A percentile compares a stretch with the other conserved stretches of the same genome.
Evolutionary conservation across 805 yeast genomes (phyloP).

Genomic region (Kregervanrija pseudodelftensis): DNA sequence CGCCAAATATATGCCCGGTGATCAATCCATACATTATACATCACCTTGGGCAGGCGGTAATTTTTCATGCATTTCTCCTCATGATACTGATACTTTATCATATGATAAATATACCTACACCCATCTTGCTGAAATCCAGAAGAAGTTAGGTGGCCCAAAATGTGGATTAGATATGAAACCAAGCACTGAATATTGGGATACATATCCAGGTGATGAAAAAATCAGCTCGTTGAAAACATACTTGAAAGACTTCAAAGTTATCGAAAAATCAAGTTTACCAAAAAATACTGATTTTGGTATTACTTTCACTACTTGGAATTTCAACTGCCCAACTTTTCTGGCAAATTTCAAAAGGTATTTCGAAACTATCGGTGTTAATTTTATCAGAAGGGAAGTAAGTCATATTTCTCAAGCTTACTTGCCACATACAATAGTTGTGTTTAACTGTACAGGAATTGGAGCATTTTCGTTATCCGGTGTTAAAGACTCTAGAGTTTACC

Average conservation of each 20-base stretch:
- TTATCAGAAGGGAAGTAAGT: slow-evolving; percentile 37
- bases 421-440: slow-evolving; percentile 38
- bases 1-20: slow-evolving; percentile 72
- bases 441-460: slow-evolving; percentile 76
- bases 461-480: slow-evolving; percentile 61
- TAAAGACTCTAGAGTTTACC: slow-evolving; percentile 52
- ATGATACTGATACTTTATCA: slow-evolving; percentile 40
- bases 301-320: slow-evolving; percentile 54
- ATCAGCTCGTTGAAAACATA: slow-evolving; percentile 41
- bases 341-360: slow-evolving; percentile 39
- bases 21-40: slow-evolving; percentile 63
- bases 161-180: slow-evolving; percentile 49
- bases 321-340: slow-evolving; percentile 63
- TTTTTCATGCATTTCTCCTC: slow-evolving; percentile 54
- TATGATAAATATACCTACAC: slow-evolving; percentile 54
- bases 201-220: slow-evolving; percentile 38
- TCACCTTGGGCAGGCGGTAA: slow-evolving; percentile 79
- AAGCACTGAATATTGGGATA: slow-evolving; percentile 58
- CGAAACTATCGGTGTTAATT: slow-evolving; percentile 41
- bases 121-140: slow-evolving; percentile 36
- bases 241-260: slow-evolving; percentile 37
- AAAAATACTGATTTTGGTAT: slow-evolving; percentile 51
- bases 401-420: slow-evolving; percentile 52
- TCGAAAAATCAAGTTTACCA: slow-evolving; percentile 37
- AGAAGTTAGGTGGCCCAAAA: slow-evolving; percentile 40